Percentiles rank a stretch among this genome's conserved stretches.
phyloP scores from a whole-genome alignment of 2,329 filamentous ascomycete genomes.

The Xylariaceae sp. region DNA sequence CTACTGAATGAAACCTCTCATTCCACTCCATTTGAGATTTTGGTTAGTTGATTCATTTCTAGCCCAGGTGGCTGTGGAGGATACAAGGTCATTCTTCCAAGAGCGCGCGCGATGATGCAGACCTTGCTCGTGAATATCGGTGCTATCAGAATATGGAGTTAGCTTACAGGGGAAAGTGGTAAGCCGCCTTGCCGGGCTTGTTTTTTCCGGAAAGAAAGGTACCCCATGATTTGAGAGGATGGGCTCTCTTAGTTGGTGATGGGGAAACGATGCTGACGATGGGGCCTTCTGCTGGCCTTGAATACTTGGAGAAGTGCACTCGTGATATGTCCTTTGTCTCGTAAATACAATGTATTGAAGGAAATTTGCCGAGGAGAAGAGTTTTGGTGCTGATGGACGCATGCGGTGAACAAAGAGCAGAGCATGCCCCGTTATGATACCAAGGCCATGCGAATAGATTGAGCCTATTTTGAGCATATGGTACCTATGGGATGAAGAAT shows the following conservation, averaged over 20 bases:
- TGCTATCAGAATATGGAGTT: neutral
- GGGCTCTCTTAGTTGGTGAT: neutral
- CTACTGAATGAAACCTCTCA: neutral
- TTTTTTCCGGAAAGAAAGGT: neutral
- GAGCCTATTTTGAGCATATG: too few species aligned
- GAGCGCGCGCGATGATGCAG: too few species aligned
- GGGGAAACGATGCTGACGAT: neutral
- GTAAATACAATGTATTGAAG: neutral
- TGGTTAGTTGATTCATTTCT: neutral
- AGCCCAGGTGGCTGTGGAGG: too few species aligned
- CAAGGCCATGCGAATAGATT: too few species aligned
- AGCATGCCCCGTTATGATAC: too few species aligned
- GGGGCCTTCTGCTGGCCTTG: neutral
- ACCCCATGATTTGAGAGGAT: neutral
- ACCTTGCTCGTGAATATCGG: neutral
- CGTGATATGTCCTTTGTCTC: neutral
- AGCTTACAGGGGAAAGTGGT: neutral
- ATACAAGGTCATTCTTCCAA: too few species aligned
- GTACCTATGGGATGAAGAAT: too few species aligned
- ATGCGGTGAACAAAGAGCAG: neutral
- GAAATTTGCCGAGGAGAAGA: neutral
- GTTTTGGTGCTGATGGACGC: neutral
- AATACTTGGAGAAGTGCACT: neutral
- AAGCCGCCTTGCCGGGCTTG: neutral
- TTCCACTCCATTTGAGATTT: neutral